Base-by-base conservation (phyloP, 257 asterid genomes). In the Linderniella brevidens region DNA sequence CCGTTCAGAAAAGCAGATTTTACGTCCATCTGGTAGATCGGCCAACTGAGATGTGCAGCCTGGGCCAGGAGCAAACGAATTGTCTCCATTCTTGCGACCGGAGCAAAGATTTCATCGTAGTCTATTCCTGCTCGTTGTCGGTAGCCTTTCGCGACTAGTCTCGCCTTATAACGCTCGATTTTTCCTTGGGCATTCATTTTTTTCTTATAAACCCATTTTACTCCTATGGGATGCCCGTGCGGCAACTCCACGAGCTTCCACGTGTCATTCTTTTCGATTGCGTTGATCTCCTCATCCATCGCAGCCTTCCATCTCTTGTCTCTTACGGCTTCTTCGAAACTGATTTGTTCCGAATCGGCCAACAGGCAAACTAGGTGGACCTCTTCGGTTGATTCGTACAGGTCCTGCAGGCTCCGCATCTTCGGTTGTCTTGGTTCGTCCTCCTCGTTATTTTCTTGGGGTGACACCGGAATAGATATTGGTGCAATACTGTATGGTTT, bases 351-450 rank as follows among this genome's bases (percentile, higher is more conserved):
- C n/a, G 45, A 12, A 10, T 40, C 45, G 14, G 45, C 45, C 3
- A 40, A 11, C 9, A 40, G 9, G 16, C 45, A 40, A 10, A 40
- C 45, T 11, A 40, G 45, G 16, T 40, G 45, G 4, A 40, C 45
- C 0, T 40, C 9, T 11, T 2, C 16, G n/a, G n/a, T 40, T 2
- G 45, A 4, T 25, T 25, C 32, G 32, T 25, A 25, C 32, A 25
- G 6, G 32, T 25, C 32, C 3, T 25, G 32, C 32, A 40, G 4
- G 16, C 45, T 40, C 9, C 45, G 45, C 11, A 11, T 0, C 16
- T 0, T 40, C 6, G 45, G 45, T 40, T 40, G 45, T 40, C 45
- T 12, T 40, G 45, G 45, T 40, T 40, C 45, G 16, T 40, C 45
- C n/a, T 40, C 3, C n/a, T 40, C 45, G 45, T 12, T 40, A 14